phyloP scores from a whole-genome alignment of 1,139 yeast species.

The Saccharomyces hybrid region DNA sequence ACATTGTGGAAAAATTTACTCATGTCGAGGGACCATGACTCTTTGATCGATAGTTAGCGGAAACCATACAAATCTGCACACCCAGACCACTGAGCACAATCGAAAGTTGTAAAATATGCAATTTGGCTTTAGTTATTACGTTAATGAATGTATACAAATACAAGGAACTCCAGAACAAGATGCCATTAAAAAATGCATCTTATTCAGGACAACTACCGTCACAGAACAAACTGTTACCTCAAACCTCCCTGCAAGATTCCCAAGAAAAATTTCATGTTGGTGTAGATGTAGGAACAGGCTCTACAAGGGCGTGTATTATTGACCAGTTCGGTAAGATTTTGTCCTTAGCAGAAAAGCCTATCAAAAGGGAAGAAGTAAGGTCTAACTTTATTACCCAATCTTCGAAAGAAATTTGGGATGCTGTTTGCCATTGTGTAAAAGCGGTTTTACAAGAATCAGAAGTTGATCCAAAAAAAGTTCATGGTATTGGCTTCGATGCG shows the following conservation, averaged over 20 bases:
- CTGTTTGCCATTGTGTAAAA: conserved; percentile 76
- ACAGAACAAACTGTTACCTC: background rate
- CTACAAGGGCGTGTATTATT: conserved; percentile 89
- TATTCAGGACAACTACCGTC: background rate
- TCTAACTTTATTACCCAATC: conserved; percentile 74
- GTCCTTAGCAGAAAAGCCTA: conserved; percentile 72
- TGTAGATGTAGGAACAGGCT: conserved; percentile 96
- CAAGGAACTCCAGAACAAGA: background rate
- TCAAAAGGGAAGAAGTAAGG: conserved; percentile 66
- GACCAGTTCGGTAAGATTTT: conserved; percentile 76
- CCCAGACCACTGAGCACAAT: background rate
- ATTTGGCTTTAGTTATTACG: background rate
- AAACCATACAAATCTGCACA: background rate
- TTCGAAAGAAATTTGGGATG: conserved; percentile 87
- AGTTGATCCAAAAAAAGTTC: conserved; percentile 56
- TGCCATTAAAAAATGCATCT: background rate
- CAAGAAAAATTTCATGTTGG: conserved; percentile 60
- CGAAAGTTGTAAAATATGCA: background rate
- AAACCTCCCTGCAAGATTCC: background rate
- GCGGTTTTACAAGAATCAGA: conserved; percentile 66
- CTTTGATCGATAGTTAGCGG: background rate
- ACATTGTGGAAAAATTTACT: background rate
- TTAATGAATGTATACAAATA: background rate
- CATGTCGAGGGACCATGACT: background rate
- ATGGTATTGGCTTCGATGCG: conserved; percentile 93